Evolutionary conservation across 1,139 yeast species (phyloP).

Genomic region (Blastobotrys raffinosifermentans): DNA sequence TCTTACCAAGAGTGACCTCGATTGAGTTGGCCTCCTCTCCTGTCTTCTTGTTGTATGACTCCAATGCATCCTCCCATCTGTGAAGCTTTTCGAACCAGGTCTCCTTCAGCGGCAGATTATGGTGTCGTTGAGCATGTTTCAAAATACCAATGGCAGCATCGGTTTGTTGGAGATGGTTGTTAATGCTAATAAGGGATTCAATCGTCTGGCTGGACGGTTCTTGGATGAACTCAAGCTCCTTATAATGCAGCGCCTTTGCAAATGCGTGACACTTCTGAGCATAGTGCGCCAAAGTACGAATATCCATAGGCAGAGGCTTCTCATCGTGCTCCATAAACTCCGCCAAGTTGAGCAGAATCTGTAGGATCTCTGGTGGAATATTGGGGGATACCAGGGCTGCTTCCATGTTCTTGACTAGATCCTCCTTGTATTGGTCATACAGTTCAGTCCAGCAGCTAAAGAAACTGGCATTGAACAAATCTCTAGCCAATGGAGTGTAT

Average conservation of each 20-base stretch:
- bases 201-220: conserved; percentile 91
- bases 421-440: conserved; percentile 89
- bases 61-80: conserved; percentile 96
- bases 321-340: conserved; percentile 98
- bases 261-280: conserved; percentile 96
- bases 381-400: conserved; percentile 84
- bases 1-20: conserved; percentile 92
- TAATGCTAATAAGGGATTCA: conserved; percentile 85
- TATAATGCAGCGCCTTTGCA: conserved; percentile 94
- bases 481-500: conserved; percentile 84
- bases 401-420: conserved; percentile 77
- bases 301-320: conserved; percentile 85
- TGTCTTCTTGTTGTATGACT: conserved; percentile 76
- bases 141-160: conserved; percentile 98
- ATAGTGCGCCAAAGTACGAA: conserved; percentile 81
- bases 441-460: conserved; percentile 95
- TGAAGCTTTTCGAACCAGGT: conserved; percentile 97
- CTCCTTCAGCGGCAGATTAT: conserved; percentile 86
- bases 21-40: conserved; percentile 42
- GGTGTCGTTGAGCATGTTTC: conserved; percentile 92
- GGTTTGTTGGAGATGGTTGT: conserved; percentile 89
- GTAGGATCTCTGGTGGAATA: conserved; percentile 94
- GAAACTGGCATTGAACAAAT: conserved; percentile 89
- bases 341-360: conserved; percentile 78
- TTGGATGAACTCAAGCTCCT: conserved; percentile 88